These are phyloP conservation scores for Trichoderma orchidacearum DNA, from an alignment of 495 filamentous ascomycete species.

Conservation along the genomic window DNA sequence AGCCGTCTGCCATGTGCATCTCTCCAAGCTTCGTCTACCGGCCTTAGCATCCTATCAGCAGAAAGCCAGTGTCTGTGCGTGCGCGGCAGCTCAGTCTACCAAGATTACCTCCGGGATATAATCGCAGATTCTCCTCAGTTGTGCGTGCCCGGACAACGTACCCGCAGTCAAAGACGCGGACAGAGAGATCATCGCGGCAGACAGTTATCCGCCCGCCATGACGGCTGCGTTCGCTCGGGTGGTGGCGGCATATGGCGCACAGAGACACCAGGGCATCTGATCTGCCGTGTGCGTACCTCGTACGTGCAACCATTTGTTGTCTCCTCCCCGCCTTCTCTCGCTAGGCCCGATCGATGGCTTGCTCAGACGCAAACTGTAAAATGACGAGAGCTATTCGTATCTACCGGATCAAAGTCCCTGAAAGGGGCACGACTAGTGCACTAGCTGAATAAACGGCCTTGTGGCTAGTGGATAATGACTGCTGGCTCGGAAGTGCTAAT, in stretches of 20 bases:
- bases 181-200: neutral
- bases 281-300: neutral
- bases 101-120: no score
- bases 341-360: neutral
- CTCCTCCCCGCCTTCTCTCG: neutral
- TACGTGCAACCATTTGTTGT: neutral
- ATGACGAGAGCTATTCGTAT: neutral
- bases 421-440: neutral
- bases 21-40: no score
- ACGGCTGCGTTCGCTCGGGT: neutral
- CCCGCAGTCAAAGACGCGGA: neutral
- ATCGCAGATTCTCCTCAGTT: no score
- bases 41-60: no score
- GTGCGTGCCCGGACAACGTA: neutral
- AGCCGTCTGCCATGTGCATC: no score
- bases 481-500: neutral
- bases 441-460: no score
- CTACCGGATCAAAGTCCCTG: neutral
- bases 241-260: neutral
- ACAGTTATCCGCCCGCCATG: neutral
- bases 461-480: neutral
- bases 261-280: neutral
- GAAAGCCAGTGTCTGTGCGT: no score
- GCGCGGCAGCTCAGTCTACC: no score
- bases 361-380: neutral